A percentile compares a stretch with the other conserved stretches of the same genome.
These are phyloP conservation scores for Epicoccum nigrum DNA, from an alignment of 2,329 filamentous ascomycete genomes.

Conservation along the genomic window DNA sequence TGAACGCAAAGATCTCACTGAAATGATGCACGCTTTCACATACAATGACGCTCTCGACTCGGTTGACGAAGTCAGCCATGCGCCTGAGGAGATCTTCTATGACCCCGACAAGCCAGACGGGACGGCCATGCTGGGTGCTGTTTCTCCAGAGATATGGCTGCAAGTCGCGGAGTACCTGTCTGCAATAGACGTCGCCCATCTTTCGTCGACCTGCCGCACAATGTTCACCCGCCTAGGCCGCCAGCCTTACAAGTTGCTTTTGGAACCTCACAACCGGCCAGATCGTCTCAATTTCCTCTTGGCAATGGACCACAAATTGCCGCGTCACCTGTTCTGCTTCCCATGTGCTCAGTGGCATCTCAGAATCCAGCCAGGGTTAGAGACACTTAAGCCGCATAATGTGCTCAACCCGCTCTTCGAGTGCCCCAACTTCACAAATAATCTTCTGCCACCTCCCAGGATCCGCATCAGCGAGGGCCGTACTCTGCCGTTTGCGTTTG, in stretches of 20 bases:
- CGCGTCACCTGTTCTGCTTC: conserved; percentile 65
- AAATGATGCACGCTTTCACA: conserved; percentile 44
- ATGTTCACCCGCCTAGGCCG: conserved; percentile 34
- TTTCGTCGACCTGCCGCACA: conserved; percentile 38
- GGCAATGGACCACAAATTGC: conserved; percentile 58
- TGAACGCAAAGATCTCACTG: conserved; percentile 40
- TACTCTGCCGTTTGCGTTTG: conserved; percentile 63
- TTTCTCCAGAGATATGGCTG: conserved; percentile 36
- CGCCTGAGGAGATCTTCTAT: conserved; percentile 22
- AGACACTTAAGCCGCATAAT: conserved; percentile 60
- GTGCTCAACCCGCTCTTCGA: conserved; percentile 63
- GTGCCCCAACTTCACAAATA: conserved; percentile 61
- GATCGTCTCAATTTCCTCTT: conserved; percentile 59
- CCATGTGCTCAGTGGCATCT: conserved; percentile 62
- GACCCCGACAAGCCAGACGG: conserved; percentile 33
- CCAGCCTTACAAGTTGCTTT: conserved; percentile 29
- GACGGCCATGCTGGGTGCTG: conserved; percentile 26
- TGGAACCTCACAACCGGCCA: conserved; percentile 51
- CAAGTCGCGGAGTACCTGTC: conserved; percentile 33
- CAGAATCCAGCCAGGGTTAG: conserved; percentile 59
- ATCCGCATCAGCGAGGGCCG: conserved; percentile 58
- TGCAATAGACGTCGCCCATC: conserved; percentile 36
- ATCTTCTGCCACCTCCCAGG: conserved; percentile 58
- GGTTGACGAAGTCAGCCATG: conserved; percentile 25
- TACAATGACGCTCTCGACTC: conserved; percentile 33